phyloP scores from a whole-genome alignment of 169 alveolate species.

The Cryptosporidium muris region DNA sequence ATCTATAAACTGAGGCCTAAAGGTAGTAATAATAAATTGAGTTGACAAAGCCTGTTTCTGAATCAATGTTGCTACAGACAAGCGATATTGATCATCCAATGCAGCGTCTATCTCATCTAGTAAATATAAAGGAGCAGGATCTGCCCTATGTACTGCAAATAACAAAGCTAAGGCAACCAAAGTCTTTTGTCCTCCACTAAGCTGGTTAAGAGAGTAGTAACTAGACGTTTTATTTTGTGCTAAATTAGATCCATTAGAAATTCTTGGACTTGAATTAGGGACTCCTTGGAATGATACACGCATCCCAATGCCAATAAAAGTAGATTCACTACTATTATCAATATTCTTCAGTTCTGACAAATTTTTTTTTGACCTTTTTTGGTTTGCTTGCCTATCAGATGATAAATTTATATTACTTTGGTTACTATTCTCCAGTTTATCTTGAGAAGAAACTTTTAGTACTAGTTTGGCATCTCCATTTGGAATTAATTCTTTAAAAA shows the following conservation, averaged over 20 bases:
- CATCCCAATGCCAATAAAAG: conserved; percentile 42
- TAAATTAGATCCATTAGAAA: neutral
- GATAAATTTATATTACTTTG: neutral
- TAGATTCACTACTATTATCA: conserved; percentile 13
- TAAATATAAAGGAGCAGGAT: conserved; percentile 79
- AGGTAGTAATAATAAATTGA: conserved; percentile 65
- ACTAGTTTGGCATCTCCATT: conserved; percentile 77
- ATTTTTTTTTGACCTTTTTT: neutral
- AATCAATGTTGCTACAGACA: conserved; percentile 67
- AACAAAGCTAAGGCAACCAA: conserved; percentile 78
- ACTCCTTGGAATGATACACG: conserved; percentile 38
- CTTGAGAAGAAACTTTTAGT: conserved; percentile 25
- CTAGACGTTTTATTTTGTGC: neutral
- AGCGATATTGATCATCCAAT: conserved; percentile 77
- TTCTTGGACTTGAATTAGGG: neutral
- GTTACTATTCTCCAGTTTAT: neutral
- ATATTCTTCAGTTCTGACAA: neutral
- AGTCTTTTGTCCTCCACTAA: conserved; percentile 81
- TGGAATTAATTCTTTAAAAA: conserved; percentile 77
- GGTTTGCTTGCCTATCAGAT: neutral
- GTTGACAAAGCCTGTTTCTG: conserved; percentile 56
- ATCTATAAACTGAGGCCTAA: conserved; percentile 60
- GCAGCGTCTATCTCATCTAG: conserved; percentile 82
- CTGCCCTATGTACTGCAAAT: conserved; percentile 76
- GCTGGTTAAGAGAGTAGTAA: conserved; percentile 52